phyloP scores from a whole-genome alignment of 1,284 basidiomycete genomes.

The Ceratobasidium sp. region DNA sequence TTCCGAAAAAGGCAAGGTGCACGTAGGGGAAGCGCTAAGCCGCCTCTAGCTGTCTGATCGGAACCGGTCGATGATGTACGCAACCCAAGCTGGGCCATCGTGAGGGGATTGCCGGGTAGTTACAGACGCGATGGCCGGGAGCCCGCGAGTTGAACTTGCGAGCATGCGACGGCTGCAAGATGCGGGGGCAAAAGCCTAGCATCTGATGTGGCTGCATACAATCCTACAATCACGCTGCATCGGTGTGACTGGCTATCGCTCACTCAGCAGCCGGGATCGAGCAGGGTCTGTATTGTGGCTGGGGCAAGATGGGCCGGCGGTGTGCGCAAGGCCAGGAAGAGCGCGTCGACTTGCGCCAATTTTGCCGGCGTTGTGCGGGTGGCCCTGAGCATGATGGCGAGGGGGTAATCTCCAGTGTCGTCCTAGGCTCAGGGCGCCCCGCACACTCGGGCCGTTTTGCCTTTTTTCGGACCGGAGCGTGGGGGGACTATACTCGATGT shows the following conservation, averaged over 20 bases:
- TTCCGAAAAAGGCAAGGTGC: constrained; percentile 8
- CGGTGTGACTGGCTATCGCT: not conserved
- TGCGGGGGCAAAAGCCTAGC: no score
- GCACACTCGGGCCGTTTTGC: not conserved
- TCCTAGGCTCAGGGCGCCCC: not conserved
- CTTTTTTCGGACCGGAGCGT: constrained; percentile 13
- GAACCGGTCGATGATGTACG: constrained; percentile 6
- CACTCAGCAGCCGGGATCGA: not conserved
- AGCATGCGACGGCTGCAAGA: not conserved
- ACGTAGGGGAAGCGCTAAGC: not conserved
- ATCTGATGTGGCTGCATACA: no score
- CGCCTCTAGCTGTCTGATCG: constrained; percentile 9
- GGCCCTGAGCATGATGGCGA: constrained; percentile 17
- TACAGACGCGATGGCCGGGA: not conserved
- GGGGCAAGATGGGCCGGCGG: not conserved
- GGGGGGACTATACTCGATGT: constrained; percentile 8
- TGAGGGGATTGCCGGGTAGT: constrained; percentile 11
- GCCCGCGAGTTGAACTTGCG: not conserved
- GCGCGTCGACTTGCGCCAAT: not conserved
- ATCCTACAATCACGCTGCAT: not conserved
- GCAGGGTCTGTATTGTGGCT: constrained; percentile 6
- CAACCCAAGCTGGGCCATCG: constrained; percentile 1
- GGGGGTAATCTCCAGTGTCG: not conserved
- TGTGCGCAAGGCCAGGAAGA: not conserved
- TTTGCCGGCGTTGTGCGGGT: constrained; percentile 2